Percentiles rank a stretch among this genome's conserved stretches.
Conservation (phyloP, 495 filamentous ascomycete species). For the Neurospora sp. region DNA sequence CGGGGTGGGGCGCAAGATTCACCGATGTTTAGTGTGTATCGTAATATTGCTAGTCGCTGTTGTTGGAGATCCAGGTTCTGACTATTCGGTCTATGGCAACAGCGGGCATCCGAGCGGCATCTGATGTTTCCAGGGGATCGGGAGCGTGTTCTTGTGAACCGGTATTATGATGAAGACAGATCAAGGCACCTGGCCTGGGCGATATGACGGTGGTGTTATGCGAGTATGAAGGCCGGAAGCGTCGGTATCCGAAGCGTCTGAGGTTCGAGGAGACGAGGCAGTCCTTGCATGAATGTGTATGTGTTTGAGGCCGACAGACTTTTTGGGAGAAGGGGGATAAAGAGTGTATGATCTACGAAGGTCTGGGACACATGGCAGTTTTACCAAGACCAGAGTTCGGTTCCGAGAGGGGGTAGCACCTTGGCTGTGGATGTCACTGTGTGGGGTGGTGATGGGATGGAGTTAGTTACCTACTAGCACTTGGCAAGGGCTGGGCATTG, state of each 20-base stretch:
- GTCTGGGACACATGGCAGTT: conserved; percentile 31
- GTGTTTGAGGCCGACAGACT: conserved; percentile 11
- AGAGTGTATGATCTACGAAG: conserved; percentile 29
- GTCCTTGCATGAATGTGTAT: not conserved
- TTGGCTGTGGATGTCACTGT: not conserved
- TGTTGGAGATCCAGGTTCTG: conserved; percentile 35
- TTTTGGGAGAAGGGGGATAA: conserved; percentile 24
- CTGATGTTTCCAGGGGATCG: conserved; percentile 12
- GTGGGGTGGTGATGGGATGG: not conserved
- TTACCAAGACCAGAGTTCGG: conserved; percentile 9
- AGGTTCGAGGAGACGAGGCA: not conserved
- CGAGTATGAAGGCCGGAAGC: not conserved
- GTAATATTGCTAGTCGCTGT: conserved; percentile 5
- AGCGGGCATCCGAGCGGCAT: conserved; percentile 39
- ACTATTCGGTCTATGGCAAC: conserved; percentile 36
- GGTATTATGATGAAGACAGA: not conserved
- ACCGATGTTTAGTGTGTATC: conserved; percentile 15
- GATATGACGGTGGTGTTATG: not conserved
- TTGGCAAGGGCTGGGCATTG: not conserved
- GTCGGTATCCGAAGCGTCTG: not conserved
- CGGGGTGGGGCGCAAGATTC: conserved; percentile 30
- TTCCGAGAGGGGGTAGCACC: not conserved
- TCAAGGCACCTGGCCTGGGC: not conserved
- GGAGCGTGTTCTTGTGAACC: not conserved
- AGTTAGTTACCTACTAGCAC: not conserved